Evolutionary conservation across 352 stramenopile species (phyloP).

Genomic region (Pythium phragmiticola): DNA sequence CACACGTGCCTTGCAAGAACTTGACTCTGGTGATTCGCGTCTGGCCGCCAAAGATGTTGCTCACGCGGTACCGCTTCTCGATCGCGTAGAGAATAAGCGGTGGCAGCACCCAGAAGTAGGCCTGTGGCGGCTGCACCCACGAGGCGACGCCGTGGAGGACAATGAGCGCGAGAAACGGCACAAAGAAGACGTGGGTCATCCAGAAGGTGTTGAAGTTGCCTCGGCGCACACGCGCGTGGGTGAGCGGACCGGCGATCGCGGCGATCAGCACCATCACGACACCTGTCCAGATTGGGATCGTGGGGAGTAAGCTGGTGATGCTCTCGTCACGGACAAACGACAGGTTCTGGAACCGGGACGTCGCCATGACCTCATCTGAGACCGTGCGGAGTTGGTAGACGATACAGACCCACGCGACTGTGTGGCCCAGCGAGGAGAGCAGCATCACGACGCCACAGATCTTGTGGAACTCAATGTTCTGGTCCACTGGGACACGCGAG

Average conservation of each 20-base stretch:
- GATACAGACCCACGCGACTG: slow-evolving; percentile 52
- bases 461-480: slow-evolving; percentile 75
- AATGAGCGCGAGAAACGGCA: slow-evolving; percentile 1
- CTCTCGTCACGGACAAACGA: slow-evolving; percentile 53
- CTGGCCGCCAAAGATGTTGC: slow-evolving; percentile 35
- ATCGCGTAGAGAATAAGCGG: slow-evolving; percentile 9
- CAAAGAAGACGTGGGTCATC: slow-evolving; percentile 10
- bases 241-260: neutral
- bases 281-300: slow-evolving; percentile 5
- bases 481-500: slow-evolving; percentile 55
- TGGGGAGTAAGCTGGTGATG: slow-evolving; percentile 8
- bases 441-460: slow-evolving; percentile 57
- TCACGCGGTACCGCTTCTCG: slow-evolving; percentile 18
- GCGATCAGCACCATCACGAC: slow-evolving; percentile 3
- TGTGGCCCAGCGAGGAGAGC: slow-evolving; percentile 56
- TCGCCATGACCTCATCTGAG: slow-evolving; percentile 34
- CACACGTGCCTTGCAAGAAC: slow-evolving; percentile 4
- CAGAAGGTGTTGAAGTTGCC: slow-evolving; percentile 13
- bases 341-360: slow-evolving; percentile 46
- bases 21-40: neutral
- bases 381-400: slow-evolving; percentile 52
- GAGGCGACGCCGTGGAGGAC: slow-evolving; percentile 9
- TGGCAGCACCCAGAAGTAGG: slow-evolving; percentile 16
- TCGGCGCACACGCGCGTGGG: neutral
- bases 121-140: slow-evolving; percentile 10